Evolutionary conservation across 2,329 filamentous ascomycete genomes (phyloP).

Genomic region (Epichloe aotearoae): DNA sequence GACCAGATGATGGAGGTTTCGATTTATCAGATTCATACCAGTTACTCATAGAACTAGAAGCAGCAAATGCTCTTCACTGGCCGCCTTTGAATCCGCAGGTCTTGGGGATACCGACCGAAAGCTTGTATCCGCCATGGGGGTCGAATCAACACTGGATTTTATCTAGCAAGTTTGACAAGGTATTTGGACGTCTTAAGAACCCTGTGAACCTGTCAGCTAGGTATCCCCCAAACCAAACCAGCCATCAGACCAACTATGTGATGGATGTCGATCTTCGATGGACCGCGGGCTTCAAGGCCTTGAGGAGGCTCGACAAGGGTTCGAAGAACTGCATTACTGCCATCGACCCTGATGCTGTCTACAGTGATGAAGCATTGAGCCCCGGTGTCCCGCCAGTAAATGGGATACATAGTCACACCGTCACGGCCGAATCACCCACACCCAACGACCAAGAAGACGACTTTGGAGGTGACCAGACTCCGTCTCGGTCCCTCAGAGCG

Average conservation of each 20-base stretch:
- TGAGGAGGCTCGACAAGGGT: slow-evolving; percentile 24
- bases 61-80: slow-evolving; percentile 35
- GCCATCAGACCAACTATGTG: slow-evolving; percentile 28
- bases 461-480: slow-evolving; percentile 33
- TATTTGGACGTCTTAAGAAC: slow-evolving; percentile 29
- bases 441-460: slow-evolving; percentile 32
- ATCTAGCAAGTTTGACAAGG: slow-evolving; percentile 25
- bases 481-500: slow-evolving; percentile 35
- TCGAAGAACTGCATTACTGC: slow-evolving; percentile 32
- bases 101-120: slow-evolving; percentile 14
- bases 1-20: slow-evolving; percentile 32
- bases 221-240: slow-evolving; percentile 12
- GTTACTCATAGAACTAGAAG: slow-evolving; percentile 38
- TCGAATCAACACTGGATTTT: slow-evolving; percentile 24
- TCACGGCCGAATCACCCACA: slow-evolving; percentile 17
- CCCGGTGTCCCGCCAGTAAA: slow-evolving; percentile 10
- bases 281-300: slow-evolving; percentile 26
- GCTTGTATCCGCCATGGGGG: slow-evolving; percentile 9
- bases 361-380: slow-evolving; percentile 12
- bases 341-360: slow-evolving; percentile 21
- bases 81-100: slow-evolving; percentile 33
- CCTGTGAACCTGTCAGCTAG: slow-evolving; percentile 17
- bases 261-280: slow-evolving; percentile 37
- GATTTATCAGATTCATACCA: slow-evolving; percentile 37
- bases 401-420: slow-evolving; percentile 8